Evolutionary conservation across 225 moss, liverwort and hornwort species (phyloP).

Genomic region (Pleurozium schreberi): DNA sequence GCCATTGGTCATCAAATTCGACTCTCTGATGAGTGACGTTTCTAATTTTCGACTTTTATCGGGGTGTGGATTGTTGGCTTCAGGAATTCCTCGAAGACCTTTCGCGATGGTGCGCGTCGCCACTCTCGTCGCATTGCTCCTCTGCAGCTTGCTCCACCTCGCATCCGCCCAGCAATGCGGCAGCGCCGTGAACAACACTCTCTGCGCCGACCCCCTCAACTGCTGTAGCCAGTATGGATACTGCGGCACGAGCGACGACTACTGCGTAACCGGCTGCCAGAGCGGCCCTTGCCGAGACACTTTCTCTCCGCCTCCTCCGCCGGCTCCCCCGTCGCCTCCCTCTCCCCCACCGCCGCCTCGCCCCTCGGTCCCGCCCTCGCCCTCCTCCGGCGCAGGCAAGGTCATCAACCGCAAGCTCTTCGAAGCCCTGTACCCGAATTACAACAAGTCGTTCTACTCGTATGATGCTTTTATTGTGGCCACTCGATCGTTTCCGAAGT

Average conservation of each 20-base stretch:
- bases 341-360: slow-evolving; percentile 37
- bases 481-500: slow-evolving; percentile 32
- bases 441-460: slow-evolving; percentile 65
- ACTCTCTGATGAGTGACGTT: neutral
- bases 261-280: slow-evolving; percentile 46
- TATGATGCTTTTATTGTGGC: slow-evolving; percentile 69
- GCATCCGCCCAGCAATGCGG: slow-evolving; percentile 2
- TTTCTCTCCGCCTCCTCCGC: slow-evolving; percentile 11
- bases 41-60: neutral
- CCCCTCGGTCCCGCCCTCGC: slow-evolving; percentile 2
- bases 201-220: neutral
- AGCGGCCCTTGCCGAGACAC: slow-evolving; percentile 23
- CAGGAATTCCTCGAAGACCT: neutral
- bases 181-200: neutral
- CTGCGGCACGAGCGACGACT: slow-evolving; percentile 19
- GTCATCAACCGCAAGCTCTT: slow-evolving; percentile 37
- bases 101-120: neutral
- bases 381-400: slow-evolving; percentile 39
- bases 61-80: neutral
- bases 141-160: neutral
- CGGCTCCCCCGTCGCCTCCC: slow-evolving; percentile 15
- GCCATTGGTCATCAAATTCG: neutral
- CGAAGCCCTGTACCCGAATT: slow-evolving; percentile 40
- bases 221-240: slow-evolving; percentile 47
- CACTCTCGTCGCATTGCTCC: neutral